Evolutionary conservation across 495 filamentous ascomycete species (phyloP), one percentile per base, ranked within the genome.

Genomic region (Pseudevernia furfuracea): DNA sequence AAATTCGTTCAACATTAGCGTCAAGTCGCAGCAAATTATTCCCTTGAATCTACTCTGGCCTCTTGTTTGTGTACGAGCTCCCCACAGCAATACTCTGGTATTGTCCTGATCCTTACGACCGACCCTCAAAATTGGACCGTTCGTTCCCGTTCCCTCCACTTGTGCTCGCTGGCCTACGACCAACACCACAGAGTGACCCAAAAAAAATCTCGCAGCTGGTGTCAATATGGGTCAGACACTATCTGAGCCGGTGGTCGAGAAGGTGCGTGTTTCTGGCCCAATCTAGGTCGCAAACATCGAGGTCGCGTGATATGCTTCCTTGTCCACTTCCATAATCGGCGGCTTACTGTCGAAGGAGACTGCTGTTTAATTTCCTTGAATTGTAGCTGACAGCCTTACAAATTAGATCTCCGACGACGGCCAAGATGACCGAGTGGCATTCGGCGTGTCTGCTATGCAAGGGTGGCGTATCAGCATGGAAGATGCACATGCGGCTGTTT

Each of bases 391-490:
- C 41, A 43, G 43, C 30, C 37, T 34, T 30, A 1, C 10, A 37
- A 32, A 14, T 55, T 77, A 98, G 94, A 78, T 84, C 74, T 97
- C 94, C 64, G 85, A 86, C 72, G 85, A 87, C 71, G 93, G 94
- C 75, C 88, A 88, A 78, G 92, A 97, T 89, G 92, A 96, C 68
- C 87, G 90, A 74, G 84, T 96, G 71, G 74, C 92, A 67, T 98
- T 88, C 74, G 94, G 95, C 70, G 85, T 98, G 66, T 97, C 95
- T 68, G 90, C 90, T 76, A 98, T 98, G 94, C 94, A 98, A 78
- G 94, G 94, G 80, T 98, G 94, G 94, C 89, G 94, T 77, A 97
- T 97, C 76, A 95, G 90, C 77, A 98, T 98, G 94, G 94, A 98
- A 75, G 94, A 98, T 72, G 86, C 94, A 63, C 94, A 98, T 78